phyloP scores from a whole-genome alignment of 805 yeast genomes.

The Debaryomyces hansenii region DNA sequence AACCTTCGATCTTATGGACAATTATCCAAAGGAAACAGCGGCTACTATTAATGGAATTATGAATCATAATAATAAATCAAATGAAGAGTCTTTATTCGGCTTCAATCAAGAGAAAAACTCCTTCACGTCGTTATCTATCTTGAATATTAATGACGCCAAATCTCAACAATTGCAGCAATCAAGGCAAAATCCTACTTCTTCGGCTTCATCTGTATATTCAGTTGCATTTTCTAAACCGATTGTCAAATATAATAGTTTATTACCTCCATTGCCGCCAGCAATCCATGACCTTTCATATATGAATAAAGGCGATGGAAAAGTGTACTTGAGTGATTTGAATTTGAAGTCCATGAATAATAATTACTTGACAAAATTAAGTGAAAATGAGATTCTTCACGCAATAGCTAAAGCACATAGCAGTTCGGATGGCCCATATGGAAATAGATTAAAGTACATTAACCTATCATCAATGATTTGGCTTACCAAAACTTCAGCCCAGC shows the following conservation, averaged over 20 bases:
- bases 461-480: slow-evolving; percentile 51
- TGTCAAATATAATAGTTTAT: slow-evolving; percentile 36
- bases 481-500: slow-evolving; percentile 35
- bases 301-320: slow-evolving; percentile 27
- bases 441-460: slow-evolving; percentile 35
- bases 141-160: not conserved
- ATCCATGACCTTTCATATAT: slow-evolving; percentile 29
- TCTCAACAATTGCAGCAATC: not conserved
- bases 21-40: slow-evolving; percentile 34
- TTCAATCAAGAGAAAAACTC: not conserved
- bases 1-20: slow-evolving; percentile 38
- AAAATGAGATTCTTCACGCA: slow-evolving; percentile 28
- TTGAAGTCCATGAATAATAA: slow-evolving; percentile 36
- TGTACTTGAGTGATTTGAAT: slow-evolving; percentile 42
- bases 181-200: slow-evolving; percentile 11
- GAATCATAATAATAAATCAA: slow-evolving; percentile 4
- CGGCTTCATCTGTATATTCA: slow-evolving; percentile 27
- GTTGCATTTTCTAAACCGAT: slow-evolving; percentile 26
- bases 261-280: slow-evolving; percentile 36
- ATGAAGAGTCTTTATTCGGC: not conserved
- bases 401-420: slow-evolving; percentile 25
- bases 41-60: slow-evolving; percentile 22
- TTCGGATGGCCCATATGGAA: slow-evolving; percentile 6
- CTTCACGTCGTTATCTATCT: not conserved
- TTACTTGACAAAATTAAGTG: slow-evolving; percentile 31